phyloP scores from a whole-genome alignment of 2,329 filamentous ascomycete species.

The Aspergillus ibericus region DNA sequence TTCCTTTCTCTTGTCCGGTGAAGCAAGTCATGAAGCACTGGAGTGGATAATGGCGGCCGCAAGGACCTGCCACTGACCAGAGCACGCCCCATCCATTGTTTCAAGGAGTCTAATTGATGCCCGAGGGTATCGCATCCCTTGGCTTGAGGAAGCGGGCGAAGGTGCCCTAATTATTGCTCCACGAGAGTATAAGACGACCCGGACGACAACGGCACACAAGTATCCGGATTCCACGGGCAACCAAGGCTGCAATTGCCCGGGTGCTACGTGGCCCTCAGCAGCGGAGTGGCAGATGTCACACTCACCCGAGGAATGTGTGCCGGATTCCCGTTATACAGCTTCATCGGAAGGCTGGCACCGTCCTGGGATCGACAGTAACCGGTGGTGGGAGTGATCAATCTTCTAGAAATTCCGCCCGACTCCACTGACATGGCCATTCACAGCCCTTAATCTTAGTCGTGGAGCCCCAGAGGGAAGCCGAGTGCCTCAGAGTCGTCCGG shows the following conservation, averaged over 20 bases:
- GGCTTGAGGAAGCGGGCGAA: neutral
- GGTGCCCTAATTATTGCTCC: neutral
- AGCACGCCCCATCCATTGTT: neutral
- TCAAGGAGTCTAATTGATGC: neutral
- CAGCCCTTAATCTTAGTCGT: conserved; percentile 13
- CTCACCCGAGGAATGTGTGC: neutral
- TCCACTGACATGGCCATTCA: conserved; percentile 9
- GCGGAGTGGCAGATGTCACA: neutral
- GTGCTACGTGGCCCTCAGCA: neutral
- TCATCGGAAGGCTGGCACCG: neutral
- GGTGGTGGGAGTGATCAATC: neutral
- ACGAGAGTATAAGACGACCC: neutral
- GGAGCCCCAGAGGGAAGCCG: conserved; percentile 2
- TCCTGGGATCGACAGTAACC: conserved; percentile 3
- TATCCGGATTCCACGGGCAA: neutral
- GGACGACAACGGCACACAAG: neutral
- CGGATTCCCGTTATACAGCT: neutral
- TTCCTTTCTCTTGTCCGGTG: neutral
- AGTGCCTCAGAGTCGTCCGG: conserved; percentile 3
- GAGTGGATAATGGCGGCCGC: neutral
- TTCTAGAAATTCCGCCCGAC: conserved; percentile 15
- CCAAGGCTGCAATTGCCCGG: neutral
- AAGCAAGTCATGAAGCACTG: conserved; percentile 5
- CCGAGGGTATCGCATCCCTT: neutral
- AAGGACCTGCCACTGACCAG: conserved; percentile 1